Percentiles rank a stretch among this genome's conserved stretches.
Evolutionary conservation across 2,329 filamentous ascomycete species (phyloP).

Genomic region (Pseudocercospora fijiensis): DNA sequence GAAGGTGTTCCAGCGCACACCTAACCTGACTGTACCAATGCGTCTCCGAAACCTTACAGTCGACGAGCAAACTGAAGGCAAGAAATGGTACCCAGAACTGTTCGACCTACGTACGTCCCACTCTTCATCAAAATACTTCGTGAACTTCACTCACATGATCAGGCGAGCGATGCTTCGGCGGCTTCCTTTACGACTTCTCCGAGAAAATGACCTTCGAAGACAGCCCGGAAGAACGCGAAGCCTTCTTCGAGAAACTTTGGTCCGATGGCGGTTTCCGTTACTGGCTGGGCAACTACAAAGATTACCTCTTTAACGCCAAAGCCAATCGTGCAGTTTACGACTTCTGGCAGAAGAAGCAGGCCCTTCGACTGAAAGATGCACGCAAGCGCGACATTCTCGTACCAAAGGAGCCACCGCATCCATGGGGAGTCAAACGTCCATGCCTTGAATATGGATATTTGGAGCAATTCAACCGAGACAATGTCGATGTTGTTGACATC

Average conservation of each 20-base stretch:
- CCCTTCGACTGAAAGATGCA: slow-evolving; percentile 52
- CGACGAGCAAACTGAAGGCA: slow-evolving; percentile 52
- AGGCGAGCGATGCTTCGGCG: slow-evolving; percentile 54
- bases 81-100: slow-evolving; percentile 47
- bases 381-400: slow-evolving; percentile 54
- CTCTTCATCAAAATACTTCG: slow-evolving; percentile 34
- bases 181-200: slow-evolving; percentile 58
- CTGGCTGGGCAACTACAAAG: slow-evolving; percentile 22
- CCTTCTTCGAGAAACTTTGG: slow-evolving; percentile 27
- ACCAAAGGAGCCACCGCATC: slow-evolving; percentile 47
- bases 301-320: slow-evolving; percentile 18
- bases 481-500: slow-evolving; percentile 40
- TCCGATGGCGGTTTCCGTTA: slow-evolving; percentile 23
- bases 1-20: slow-evolving; percentile 26
- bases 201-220: slow-evolving; percentile 55
- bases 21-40: slow-evolving; percentile 30
- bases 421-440: slow-evolving; percentile 48
- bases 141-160: neutral
- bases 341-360: slow-evolving; percentile 57
- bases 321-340: slow-evolving; percentile 43
- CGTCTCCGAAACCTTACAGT: slow-evolving; percentile 54
- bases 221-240: slow-evolving; percentile 44
- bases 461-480: slow-evolving; percentile 43
- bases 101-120: slow-evolving; percentile 41
- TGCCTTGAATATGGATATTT: slow-evolving; percentile 50